Evolutionary conservation across 2,329 filamentous ascomycete genomes (phyloP), one percentile per base, ranked within the genome.

Genomic region (Nemania sp.): DNA sequence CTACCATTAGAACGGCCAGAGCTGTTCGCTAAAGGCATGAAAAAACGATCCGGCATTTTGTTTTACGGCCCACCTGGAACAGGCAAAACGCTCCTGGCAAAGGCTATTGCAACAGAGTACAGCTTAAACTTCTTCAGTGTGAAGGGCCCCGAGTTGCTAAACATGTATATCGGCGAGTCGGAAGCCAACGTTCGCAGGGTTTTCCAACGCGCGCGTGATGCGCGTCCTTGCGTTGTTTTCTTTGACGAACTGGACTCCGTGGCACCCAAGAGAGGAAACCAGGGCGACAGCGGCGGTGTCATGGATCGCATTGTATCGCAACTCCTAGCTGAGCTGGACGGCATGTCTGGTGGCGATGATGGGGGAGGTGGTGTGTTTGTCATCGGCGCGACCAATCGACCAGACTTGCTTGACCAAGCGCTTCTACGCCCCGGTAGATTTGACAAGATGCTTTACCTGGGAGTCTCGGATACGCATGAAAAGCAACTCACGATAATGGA

Each of bases 231-330:
- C 73, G 92, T 95, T 56, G 93, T 97, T 58, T 97, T 97, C 84
- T 97, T 97, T 76, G 94, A 97, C 76, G 94, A 97, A 79, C 79
- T 97, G 73, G 94, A 97, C 79, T 96, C 93, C 0, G 95, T 98
- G 1, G 95, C 96, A 4, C 96, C 96, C 0, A 98, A 98, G 83
- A 88, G 96, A 80, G 96, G 96, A 43, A 98, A 98, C 76, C 95
- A 98, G 80, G 96, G 96, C 56, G 96, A 98, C 76, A 97, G 93
- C 71, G 95, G 96, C 65, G 96, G 96, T 77, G 96, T 98, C 64
- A 98, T 98, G 95, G 96, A 98, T 79, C 90, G 96, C 63, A 98
- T 98, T 72, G 95, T 99, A 59, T 96, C 92, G 67, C 96, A 98
- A 82, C 84, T 99, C 52, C 87, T 99, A 11, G 96, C 96, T 0